These are phyloP conservation scores for Nitzschia sp. DNA, from an alignment of 108 stramenopile genomes.

Conservation along the genomic window DNA sequence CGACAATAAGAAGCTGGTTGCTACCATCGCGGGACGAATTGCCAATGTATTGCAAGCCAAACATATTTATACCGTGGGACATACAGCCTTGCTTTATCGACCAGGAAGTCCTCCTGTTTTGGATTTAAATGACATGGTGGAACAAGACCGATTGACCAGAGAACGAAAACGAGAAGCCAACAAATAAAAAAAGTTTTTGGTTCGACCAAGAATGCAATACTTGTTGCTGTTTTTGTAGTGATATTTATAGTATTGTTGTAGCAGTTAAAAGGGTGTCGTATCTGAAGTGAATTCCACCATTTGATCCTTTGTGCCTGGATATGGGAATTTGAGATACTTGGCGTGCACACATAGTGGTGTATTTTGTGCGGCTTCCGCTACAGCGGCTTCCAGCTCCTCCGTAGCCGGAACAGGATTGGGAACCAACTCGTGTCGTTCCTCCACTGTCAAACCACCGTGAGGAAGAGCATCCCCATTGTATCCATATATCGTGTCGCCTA, in stretches of 20 bases:
- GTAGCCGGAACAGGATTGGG: constrained; percentile 57
- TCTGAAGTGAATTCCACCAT: constrained; percentile 26
- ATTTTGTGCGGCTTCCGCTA: constrained; percentile 40
- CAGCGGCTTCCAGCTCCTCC: constrained; percentile 51
- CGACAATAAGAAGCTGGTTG: constrained; percentile 66
- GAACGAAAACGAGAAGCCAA: too few relatives aligned
- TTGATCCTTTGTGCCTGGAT: constrained; percentile 50
- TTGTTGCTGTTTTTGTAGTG: too few relatives aligned
- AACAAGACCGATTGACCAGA: neutral
- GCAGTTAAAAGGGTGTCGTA: constrained; percentile 10
- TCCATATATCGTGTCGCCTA: constrained; percentile 82
- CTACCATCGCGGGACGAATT: constrained; percentile 56
- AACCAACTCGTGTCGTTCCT: constrained; percentile 41
- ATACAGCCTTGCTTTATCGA: constrained; percentile 77
- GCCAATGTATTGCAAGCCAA: constrained; percentile 64
- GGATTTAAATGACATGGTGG: constrained; percentile 60
- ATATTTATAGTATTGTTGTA: too few relatives aligned
- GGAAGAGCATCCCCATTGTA: constrained; percentile 66
- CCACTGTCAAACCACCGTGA: constrained; percentile 70
- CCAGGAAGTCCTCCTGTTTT: constrained; percentile 58
- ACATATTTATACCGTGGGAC: constrained; percentile 75
- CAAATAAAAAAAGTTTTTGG: too few relatives aligned
- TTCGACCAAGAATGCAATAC: too few relatives aligned
- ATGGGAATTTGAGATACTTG: constrained; percentile 72
- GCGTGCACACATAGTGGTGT: constrained; percentile 73